These are phyloP conservation scores for Clarkia xantiana DNA, from an alignment of 345 rosid species.

Conservation along the genomic window DNA sequence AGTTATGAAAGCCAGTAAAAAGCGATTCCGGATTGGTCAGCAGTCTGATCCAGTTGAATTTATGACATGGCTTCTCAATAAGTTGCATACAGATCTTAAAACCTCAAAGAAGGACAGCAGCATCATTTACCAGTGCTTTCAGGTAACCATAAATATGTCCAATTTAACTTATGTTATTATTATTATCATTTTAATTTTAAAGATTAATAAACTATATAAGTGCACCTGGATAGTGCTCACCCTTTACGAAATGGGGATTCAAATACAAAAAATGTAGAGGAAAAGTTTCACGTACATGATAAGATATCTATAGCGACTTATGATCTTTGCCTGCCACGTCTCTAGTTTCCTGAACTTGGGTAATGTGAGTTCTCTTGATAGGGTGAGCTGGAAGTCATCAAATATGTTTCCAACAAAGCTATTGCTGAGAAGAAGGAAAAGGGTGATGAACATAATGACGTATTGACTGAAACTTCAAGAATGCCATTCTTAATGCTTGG, in stretches of 20 bases:
- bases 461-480: slow-evolving; percentile 44
- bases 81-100: slow-evolving; percentile 63
- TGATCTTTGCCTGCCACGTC: no score
- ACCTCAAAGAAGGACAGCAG: slow-evolving; percentile 47
- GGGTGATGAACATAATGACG: slow-evolving; percentile 15
- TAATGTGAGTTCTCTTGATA: slow-evolving; percentile 11
- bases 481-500: slow-evolving; percentile 98
- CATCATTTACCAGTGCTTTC: slow-evolving; percentile 81
- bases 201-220: neutral
- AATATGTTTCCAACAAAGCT: slow-evolving; percentile 46
- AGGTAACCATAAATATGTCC: slow-evolving; percentile 28
- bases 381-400: slow-evolving; percentile 90
- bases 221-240: no score
- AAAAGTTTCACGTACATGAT: no score
- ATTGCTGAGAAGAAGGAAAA: slow-evolving; percentile 32
- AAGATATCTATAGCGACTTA: no score
- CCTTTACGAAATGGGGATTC: no score
- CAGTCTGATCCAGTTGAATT: slow-evolving; percentile 97
- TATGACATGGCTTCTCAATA: slow-evolving; percentile 94
- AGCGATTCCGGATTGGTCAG: slow-evolving; percentile 68
- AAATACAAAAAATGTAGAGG: no score
- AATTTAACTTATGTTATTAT: neutral
- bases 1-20: slow-evolving; percentile 89
- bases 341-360: no score
- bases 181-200: neutral